Base-by-base conservation (phyloP, 148 eudicot species). In the Fagopyrum tataricum region DNA sequence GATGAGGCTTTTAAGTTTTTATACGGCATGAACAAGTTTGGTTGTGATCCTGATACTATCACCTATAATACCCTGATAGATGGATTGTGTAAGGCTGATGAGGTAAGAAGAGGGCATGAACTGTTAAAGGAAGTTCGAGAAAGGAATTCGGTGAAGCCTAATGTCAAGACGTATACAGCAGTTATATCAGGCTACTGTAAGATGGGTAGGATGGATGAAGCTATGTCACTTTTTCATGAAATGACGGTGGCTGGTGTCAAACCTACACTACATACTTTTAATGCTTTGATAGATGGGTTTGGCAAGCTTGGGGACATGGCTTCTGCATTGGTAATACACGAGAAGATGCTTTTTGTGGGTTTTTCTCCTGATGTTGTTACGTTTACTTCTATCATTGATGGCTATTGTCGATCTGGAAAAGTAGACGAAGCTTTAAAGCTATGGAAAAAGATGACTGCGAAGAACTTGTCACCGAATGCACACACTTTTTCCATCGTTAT, bases 361-460 rank as follows among this genome's bases (percentile, higher is more conserved):
- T 84, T 78, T 79, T 48, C 48, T 12, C 96, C 98, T 10, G 97
- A 95, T 86, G 96, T 91, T 80, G 78, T 87, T 20, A 90, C 97
- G 23, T 90, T 85, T 69, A 88, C 90, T 3, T 83, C 89, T 58
- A 84, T 85, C 47, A 86, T 95, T 71, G 82, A 90, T 76, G 97
- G 91, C 55, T 83, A 87, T 79, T 90, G 93, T 81, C 82, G 89
- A 70, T 55, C 53, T 73, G 96, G 97, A 66, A 82, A 82, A 71
- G 76, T 91, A 58, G 90, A 85, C 68, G 88, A 84, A 42, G 91
- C 88, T 10, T 80, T 87, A 82, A 83, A 80, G 66, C 80, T 95
- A 72, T 90, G 81, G 89, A 70, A 82, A 59, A 91, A 88, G 64
- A 91, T 95, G 93, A 73, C 69, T 44, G 31, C 40, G 10, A 81